Base-by-base conservation (phyloP, 495 filamentous ascomycete genomes). In the Penicillium daleae region DNA sequence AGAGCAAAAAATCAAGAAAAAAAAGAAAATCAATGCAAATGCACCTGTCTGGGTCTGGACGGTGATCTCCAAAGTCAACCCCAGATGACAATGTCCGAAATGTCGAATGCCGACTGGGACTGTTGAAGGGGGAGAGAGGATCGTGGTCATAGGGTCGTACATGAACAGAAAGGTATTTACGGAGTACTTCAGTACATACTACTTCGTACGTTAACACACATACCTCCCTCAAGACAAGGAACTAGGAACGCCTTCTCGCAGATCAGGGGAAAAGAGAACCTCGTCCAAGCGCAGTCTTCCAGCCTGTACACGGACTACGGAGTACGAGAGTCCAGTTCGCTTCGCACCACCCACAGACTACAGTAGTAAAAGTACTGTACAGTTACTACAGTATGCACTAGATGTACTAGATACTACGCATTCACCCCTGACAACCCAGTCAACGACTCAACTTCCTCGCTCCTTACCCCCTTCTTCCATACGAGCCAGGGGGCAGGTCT, bases 401-500 rank as follows among this genome's bases (percentile, higher is more conserved):
- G n/a, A n/a, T n/a, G n/a, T n/a, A n/a, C n/a, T n/a, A n/a, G n/a
- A n/a, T n/a, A n/a, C n/a, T n/a, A n/a, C n/a, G 10, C 6, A 31
- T 10, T 21, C 32, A 13, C 51, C 51, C 32, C 32, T 54, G 51
- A 50, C 42, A 21, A 27, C 26, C 26, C n/a, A 19, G 29, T 6
- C 49, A 6, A 19, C 13, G n/a, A n/a, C n/a, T n/a, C n/a, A n/a
- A n/a, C n/a, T n/a, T n/a, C n/a, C n/a, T n/a, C 29, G 3, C 29
- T 17, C 32, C 49, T 29, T 4, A 39, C 60, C 26, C 26, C 27
- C 32, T 55, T 24, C 12, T 2, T 51, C 58, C 33, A 60, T 58
- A 62, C 46, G 37, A 58, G 58, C 59, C 65, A 68, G 65, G 67
- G 67, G 44, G 67, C 42, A 67, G 67, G 66, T 68, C 65, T 62